Base-by-base conservation (phyloP, 1,284 basidiomycete genomes). In the Pseudozyma sp. region DNA sequence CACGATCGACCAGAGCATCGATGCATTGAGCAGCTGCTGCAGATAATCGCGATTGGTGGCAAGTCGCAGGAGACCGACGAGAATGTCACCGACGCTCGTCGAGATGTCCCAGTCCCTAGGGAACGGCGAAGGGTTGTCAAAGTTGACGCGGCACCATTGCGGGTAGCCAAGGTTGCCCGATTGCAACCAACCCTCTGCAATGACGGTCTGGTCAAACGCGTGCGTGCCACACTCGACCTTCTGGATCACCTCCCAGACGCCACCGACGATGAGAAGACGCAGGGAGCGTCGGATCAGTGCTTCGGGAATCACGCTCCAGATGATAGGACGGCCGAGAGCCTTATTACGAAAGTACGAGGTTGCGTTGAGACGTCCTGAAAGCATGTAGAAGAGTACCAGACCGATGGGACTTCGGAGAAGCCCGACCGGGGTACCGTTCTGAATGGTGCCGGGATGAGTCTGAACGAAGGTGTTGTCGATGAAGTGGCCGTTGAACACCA, bases 1-100 rank as follows among this genome's bases (percentile, higher is more conserved):
- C 66, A 85, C 85, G 5, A 85, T 85, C 14, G 85, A 82, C 85
- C 85, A 85, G 6, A 85, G 78, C 51, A 84, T 84, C 44, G 84
- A 84, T n/a, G 83, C 83, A 47, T 82, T 75, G 51, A 75, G 76
- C 54, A 85, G 81, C 81, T 85, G 85, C 73, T 85, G 84, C 63
- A 83, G 76, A 58, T 85, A 84, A 69, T 85, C 84, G 14, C 67
- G 57, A 67, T 86, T 84, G 37, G 85, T 86, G 54, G 84, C 84
- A 52, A 86, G 62, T 59, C 85, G 81, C 45, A 86, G 79, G 53
- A 78, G 65, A 68, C 83, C 85, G 51, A 79, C 81, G 30, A 85
- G 66, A 63, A 86, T 84, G 8, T 84, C 84, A 35, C 78, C 75
- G 46, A 85, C 77, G 75, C 58, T 71, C 14, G 68, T 72, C 35